Conservation (phyloP, 2,329 filamentous ascomycete genomes). For the Colletotrichum sp. region DNA sequence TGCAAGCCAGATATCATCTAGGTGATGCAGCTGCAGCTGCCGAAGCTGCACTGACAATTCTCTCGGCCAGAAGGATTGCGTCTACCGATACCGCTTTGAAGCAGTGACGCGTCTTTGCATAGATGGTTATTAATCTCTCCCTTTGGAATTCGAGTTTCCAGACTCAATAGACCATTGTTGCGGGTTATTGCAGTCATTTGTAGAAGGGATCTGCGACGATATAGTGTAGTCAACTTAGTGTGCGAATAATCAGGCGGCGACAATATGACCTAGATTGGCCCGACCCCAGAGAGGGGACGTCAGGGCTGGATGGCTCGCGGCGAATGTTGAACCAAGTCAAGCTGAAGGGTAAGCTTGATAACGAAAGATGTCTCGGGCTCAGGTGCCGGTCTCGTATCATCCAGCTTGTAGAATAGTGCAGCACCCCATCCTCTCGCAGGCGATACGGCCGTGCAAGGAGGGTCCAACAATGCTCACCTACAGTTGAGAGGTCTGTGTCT, state of each 20-base stretch:
- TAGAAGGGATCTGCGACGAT: background rate
- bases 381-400: background rate
- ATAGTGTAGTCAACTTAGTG: background rate
- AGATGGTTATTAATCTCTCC: background rate
- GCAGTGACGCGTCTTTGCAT: background rate
- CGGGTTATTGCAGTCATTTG: background rate
- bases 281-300: background rate
- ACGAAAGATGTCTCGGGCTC: background rate
- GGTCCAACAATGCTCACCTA: slow-evolving; percentile 4
- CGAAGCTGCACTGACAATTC: background rate
- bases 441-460: background rate
- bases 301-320: background rate
- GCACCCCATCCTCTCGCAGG: background rate
- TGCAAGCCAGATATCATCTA: background rate
- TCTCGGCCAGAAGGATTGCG: background rate
- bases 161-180: background rate
- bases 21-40: background rate
- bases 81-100: background rate
- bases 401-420: background rate
- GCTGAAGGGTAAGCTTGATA: background rate
- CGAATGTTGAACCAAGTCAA: background rate
- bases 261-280: background rate
- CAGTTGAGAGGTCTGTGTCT: slow-evolving; percentile 9
- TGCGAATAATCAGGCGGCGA: background rate
- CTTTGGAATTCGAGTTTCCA: background rate